Evolutionary conservation across 2,329 filamentous ascomycete species (phyloP), one percentile per base, ranked within the genome.

Genomic region (Drechslerella stenobrocha): DNA sequence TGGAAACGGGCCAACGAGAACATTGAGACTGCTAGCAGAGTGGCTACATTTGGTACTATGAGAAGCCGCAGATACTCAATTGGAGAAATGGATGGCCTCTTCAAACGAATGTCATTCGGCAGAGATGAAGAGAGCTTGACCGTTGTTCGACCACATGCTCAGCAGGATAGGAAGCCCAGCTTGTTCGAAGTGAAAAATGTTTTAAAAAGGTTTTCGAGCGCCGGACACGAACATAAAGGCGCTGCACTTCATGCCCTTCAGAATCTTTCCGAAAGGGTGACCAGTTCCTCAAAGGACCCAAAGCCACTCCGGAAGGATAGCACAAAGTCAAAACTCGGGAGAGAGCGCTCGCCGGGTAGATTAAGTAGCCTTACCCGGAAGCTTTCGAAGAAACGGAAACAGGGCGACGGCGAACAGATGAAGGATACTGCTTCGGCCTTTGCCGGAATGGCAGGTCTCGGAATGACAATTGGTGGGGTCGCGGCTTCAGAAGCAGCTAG

Each of bases 1-100:
- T 81, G 78, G 73, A 75, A 75, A 18, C 70, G 73, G 34, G 75
- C 77, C 60, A 77, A 79, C 2, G 79, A 80, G 57, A 77, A 79
- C 24, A 75, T 81, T 5, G 77, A 80, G 46, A 76, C 77, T n/a
- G 75, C 77, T 37, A 78, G 77, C 28, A 73, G 78, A 70, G 53
- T 72, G 71, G 73, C 67, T 48, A 73, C 52, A 53, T 75, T 64
- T 73, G 69, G 70, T 71, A 74, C 72, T 22, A 70, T 72, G 59
- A 70, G 70, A 37, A 58, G 52, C n/a, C 63, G 71, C n/a, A 47
- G 67, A 15, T 61, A 70, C 24, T 72, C 67, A 11, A 60, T 70
- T 45, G 67, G 71, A 18, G 73, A 74, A 63, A 72, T 71, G 37
- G 73, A 75, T 37, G 67, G 70, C 32, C 52, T 74, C 32, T 50